Evolutionary conservation across 352 stramenopile genomes (phyloP).

Genomic region (Phytophthora meadii): DNA sequence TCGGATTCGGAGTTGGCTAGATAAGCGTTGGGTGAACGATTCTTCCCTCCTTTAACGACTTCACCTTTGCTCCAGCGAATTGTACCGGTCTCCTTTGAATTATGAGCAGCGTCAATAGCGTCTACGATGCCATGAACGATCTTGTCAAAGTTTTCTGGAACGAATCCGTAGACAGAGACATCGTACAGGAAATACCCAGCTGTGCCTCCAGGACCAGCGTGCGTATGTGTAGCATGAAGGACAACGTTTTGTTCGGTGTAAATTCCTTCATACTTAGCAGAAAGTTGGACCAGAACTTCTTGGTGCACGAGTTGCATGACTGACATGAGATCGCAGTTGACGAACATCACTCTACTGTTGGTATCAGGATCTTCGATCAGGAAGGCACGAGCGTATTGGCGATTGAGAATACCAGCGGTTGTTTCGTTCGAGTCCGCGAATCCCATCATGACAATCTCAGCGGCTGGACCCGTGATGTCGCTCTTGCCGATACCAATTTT

Average conservation of each 20-base stretch:
- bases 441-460: slow-evolving; percentile 71
- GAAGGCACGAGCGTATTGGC: slow-evolving; percentile 70
- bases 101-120: slow-evolving; percentile 65
- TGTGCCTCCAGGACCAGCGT: slow-evolving; percentile 75
- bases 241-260: slow-evolving; percentile 72
- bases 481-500: slow-evolving; percentile 62
- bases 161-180: slow-evolving; percentile 48
- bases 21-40: slow-evolving; percentile 76
- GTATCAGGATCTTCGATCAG: slow-evolving; percentile 55
- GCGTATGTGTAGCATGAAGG: slow-evolving; percentile 85
- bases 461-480: slow-evolving; percentile 69
- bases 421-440: slow-evolving; percentile 53
- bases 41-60: slow-evolving; percentile 55
- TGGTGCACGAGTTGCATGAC: slow-evolving; percentile 67
- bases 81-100: slow-evolving; percentile 51
- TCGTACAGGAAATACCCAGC: slow-evolving; percentile 81
- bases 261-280: slow-evolving; percentile 38
- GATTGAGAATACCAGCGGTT: slow-evolving; percentile 63
- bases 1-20: slow-evolving; percentile 67
- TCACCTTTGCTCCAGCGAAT: slow-evolving; percentile 48
- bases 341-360: slow-evolving; percentile 44
- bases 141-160: slow-evolving; percentile 65
- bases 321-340: slow-evolving; percentile 55
- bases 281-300: slow-evolving; percentile 53
- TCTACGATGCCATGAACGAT: slow-evolving; percentile 72